Conservation (phyloP, 1,284 basidiomycete genomes). For the Fomitopsis betulina region DNA sequence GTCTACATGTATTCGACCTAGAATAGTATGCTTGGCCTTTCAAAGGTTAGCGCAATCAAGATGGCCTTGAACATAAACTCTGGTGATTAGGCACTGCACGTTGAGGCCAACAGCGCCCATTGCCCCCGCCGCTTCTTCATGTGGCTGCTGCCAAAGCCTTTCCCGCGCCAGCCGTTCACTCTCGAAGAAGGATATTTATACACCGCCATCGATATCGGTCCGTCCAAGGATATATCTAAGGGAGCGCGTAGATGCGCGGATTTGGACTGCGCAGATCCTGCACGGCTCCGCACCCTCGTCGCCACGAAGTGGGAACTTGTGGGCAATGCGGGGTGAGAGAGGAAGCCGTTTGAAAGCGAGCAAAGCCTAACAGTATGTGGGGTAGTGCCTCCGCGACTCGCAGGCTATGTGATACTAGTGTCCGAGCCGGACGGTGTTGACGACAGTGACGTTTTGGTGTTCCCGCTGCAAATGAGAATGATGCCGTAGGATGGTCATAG, state of each 20-base stretch:
- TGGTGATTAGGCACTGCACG: neutral
- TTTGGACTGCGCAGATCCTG: constrained; percentile 1
- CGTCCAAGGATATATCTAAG: neutral
- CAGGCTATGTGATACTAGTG: neutral
- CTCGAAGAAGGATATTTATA: neutral
- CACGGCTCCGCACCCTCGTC: neutral
- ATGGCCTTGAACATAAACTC: no score
- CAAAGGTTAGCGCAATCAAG: no score
- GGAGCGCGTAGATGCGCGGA: neutral
- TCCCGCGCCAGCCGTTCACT: neutral
- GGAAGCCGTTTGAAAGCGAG: neutral
- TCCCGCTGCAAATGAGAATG: neutral
- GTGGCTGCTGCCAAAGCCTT: neutral
- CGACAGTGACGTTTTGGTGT: neutral
- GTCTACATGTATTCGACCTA: no score
- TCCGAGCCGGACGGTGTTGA: neutral
- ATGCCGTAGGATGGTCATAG: neutral
- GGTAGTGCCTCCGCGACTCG: neutral
- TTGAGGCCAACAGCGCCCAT: neutral
- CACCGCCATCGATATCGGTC: neutral
- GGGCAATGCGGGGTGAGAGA: constrained; percentile 1
- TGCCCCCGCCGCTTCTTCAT: neutral
- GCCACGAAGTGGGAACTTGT: neutral
- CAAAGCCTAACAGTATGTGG: neutral
- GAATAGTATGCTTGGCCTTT: no score